Conservation (phyloP, 169 alveolate species). For the Cyclospora cayetanensis region DNA sequence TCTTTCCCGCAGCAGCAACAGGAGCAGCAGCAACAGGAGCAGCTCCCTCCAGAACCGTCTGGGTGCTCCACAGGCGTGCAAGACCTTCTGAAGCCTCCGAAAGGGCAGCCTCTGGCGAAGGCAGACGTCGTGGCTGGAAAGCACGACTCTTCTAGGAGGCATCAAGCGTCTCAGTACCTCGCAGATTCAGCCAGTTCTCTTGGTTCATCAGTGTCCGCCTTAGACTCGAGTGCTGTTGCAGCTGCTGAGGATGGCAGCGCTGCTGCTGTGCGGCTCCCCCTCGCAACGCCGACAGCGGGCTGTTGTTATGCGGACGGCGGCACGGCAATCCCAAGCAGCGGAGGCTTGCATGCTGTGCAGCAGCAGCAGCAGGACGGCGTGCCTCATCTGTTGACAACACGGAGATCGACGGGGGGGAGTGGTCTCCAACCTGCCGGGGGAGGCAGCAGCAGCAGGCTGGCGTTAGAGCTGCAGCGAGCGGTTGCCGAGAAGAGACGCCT, state of each 20-base stretch:
- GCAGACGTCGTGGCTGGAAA: no score
- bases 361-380: slow-evolving; percentile 33
- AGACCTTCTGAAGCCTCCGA: not conserved
- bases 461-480: slow-evolving; percentile 58
- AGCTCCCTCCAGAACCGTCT: no score
- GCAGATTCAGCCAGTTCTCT: not conserved
- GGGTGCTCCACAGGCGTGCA: no score
- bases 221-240: not conserved
- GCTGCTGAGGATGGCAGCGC: not conserved
- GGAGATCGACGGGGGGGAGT: slow-evolving; percentile 2
- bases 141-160: not conserved
- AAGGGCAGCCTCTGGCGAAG: not conserved
- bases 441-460: slow-evolving; percentile 20
- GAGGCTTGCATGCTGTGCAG: not conserved
- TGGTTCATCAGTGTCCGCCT: slow-evolving; percentile 1
- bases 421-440: not conserved
- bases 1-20: not conserved
- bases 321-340: not conserved
- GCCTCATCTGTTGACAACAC: not conserved
- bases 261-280: slow-evolving; percentile 24
- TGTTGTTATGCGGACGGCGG: not conserved
- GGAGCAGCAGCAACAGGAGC: slow-evolving; percentile 20
- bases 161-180: not conserved
- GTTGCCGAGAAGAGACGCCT: slow-evolving; percentile 27
- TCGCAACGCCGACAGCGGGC: not conserved